Conservation (phyloP, 2,329 filamentous ascomycete genomes). For the Penicillium sp. region DNA sequence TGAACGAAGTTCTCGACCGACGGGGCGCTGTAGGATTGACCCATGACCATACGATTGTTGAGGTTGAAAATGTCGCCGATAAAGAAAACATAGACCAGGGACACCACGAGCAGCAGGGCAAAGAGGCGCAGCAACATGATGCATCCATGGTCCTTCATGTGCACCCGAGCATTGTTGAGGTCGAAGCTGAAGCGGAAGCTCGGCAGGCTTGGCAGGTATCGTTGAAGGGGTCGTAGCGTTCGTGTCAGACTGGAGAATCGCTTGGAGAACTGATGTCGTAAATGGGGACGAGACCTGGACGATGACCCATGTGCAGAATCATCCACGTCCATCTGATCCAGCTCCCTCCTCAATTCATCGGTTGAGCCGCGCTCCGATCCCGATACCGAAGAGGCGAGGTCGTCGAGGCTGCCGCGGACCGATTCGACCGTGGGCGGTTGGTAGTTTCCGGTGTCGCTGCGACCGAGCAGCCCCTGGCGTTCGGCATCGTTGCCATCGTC, state of each 20-base stretch:
- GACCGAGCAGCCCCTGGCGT: constrained; percentile 39
- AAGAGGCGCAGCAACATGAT: constrained; percentile 71
- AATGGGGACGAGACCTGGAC: constrained; percentile 34
- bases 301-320: constrained; percentile 53
- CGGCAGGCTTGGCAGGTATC: constrained; percentile 45
- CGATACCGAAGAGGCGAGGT: constrained; percentile 54
- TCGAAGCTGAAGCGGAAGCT: constrained; percentile 42
- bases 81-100: constrained; percentile 80
- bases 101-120: constrained; percentile 71
- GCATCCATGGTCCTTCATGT: constrained; percentile 52
- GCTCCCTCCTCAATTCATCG: constrained; percentile 70
- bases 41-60: constrained; percentile 61
- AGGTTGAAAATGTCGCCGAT: constrained; percentile 77
- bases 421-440: constrained; percentile 81
- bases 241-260: constrained; percentile 56
- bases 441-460: constrained; percentile 54
- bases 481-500: constrained; percentile 46
- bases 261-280: constrained; percentile 55
- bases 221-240: constrained; percentile 53
- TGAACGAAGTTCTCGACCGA: constrained; percentile 74
- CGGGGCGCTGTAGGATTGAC: constrained; percentile 78
- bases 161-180: constrained; percentile 33
- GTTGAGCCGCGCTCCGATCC: constrained; percentile 55
- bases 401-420: constrained; percentile 62
- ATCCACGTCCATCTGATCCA: constrained; percentile 85